phyloP scores from a whole-genome alignment of 306 rosid genomes.

The Quercus berberidifolia region DNA sequence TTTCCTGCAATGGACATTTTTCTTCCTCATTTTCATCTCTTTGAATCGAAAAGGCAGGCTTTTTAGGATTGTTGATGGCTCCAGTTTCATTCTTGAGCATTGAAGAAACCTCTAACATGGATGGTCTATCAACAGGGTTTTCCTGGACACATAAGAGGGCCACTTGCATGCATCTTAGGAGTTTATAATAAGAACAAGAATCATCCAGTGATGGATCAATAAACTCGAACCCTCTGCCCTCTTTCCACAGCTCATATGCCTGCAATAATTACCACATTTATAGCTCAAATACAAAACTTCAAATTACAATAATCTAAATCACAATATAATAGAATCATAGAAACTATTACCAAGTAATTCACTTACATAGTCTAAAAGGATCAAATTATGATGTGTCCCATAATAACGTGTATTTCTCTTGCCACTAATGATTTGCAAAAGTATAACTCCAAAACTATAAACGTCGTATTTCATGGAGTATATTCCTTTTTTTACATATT shows the following conservation, averaged over 20 bases:
- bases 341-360: slow-evolving; percentile 4
- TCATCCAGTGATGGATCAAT: slow-evolving; percentile 52
- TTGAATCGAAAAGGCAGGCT: slow-evolving; percentile 38
- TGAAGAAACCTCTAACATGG: slow-evolving; percentile 61
- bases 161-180: slow-evolving; percentile 59
- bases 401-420: slow-evolving; percentile 41
- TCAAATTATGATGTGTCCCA: slow-evolving; percentile 36
- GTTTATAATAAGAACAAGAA: slow-evolving; percentile 33
- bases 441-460: slow-evolving; percentile 41
- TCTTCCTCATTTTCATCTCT: slow-evolving; percentile 3
- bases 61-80: slow-evolving; percentile 32
- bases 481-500: slow-evolving; percentile 51
- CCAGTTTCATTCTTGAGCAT: slow-evolving; percentile 42
- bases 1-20: slow-evolving; percentile 1
- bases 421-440: slow-evolving; percentile 68
- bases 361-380: slow-evolving; percentile 52
- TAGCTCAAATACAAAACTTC: not conserved
- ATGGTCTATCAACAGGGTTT: slow-evolving; percentile 49
- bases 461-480: slow-evolving; percentile 55
- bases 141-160: slow-evolving; percentile 65
- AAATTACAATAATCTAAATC: not conserved
- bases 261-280: not conserved
- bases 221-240: slow-evolving; percentile 42
- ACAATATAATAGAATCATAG: not conserved
- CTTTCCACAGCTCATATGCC: slow-evolving; percentile 59